Percentiles rank a stretch among this genome's conserved stretches.
Evolutionary conservation across 2,329 filamentous ascomycete genomes (phyloP).

Genomic region (Ophiocordyceps camponoti-saundersi): DNA sequence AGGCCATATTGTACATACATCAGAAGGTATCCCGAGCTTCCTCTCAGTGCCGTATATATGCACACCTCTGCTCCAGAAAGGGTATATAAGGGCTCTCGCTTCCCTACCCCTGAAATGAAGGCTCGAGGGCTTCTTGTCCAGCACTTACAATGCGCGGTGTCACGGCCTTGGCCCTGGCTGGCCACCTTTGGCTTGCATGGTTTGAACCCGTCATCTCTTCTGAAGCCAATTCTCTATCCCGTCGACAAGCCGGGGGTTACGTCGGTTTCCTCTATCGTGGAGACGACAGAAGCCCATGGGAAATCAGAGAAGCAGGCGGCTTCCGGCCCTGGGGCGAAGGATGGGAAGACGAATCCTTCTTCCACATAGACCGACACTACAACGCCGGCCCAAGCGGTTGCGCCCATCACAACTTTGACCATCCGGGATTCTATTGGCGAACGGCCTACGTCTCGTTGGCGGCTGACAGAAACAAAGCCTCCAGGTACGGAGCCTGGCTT

Average conservation of each 20-base stretch:
- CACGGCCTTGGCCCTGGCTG: neutral
- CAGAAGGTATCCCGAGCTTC: too few relatives aligned
- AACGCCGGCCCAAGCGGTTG: neutral
- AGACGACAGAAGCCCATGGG: constrained; percentile 2
- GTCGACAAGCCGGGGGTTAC: neutral
- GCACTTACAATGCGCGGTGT: neutral
- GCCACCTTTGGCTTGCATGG: neutral
- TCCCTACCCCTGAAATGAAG: neutral
- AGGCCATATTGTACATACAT: too few relatives aligned
- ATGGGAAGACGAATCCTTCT: neutral
- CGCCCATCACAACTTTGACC: neutral
- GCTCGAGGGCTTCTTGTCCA: neutral
- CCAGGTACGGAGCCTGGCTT: constrained; percentile 1
- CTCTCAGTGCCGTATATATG: too few relatives aligned
- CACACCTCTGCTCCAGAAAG: too few relatives aligned
- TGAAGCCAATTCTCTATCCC: neutral
- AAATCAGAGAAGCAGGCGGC: constrained; percentile 1
- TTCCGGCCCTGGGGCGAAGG: constrained; percentile 2
- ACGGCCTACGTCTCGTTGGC: constrained; percentile 1
- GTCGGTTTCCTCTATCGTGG: constrained; percentile 1
- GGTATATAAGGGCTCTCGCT: neutral
- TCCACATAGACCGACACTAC: neutral
- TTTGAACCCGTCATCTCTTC: neutral
- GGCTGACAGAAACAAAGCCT: neutral
- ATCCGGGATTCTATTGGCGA: neutral